These are phyloP conservation scores for Petunia secreta DNA, from an alignment of 257 asterid genomes.

Conservation along the genomic window DNA sequence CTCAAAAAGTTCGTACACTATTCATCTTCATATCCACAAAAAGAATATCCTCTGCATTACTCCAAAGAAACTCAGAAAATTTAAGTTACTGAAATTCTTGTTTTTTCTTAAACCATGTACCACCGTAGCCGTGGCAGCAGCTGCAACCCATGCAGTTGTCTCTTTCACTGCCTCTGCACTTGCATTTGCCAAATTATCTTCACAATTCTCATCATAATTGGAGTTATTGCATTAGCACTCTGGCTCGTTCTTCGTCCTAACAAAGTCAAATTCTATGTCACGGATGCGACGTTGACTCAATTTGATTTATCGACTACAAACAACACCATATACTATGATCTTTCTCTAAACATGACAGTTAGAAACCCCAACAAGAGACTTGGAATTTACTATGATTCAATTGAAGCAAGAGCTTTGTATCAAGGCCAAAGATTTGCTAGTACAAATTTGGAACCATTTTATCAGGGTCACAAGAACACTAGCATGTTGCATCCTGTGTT, in stretches of 20 bases:
- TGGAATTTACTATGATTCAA: constrained; percentile 23
- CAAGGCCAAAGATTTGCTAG: constrained; percentile 11
- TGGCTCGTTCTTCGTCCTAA: constrained; percentile 86
- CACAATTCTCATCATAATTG: constrained; percentile 52
- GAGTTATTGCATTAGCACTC: constrained; percentile 38
- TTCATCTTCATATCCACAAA: background rate
- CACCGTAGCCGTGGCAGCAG: constrained; percentile 53
- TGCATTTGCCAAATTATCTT: constrained; percentile 69
- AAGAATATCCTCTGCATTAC: too few relatives aligned
- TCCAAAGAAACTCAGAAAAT: background rate
- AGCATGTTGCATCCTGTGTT: background rate
- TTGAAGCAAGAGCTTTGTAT: constrained; percentile 3
- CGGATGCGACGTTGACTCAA: constrained; percentile 58
- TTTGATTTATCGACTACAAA: constrained; percentile 48
- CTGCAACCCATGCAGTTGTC: constrained; percentile 81
- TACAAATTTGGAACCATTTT: background rate
- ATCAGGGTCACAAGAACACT: constrained; percentile 25
- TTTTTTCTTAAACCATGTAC: constrained; percentile 32
- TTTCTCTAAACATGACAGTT: constrained; percentile 26
- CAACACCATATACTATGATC: constrained; percentile 58
- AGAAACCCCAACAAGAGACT: constrained; percentile 25
- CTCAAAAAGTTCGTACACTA: background rate
- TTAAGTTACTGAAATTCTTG: too few relatives aligned
- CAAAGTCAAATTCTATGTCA: constrained; percentile 57
- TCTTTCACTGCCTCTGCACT: constrained; percentile 59